phyloP scores from a whole-genome alignment of 2,329 filamentous ascomycete species.

The Phoma herbarum region DNA sequence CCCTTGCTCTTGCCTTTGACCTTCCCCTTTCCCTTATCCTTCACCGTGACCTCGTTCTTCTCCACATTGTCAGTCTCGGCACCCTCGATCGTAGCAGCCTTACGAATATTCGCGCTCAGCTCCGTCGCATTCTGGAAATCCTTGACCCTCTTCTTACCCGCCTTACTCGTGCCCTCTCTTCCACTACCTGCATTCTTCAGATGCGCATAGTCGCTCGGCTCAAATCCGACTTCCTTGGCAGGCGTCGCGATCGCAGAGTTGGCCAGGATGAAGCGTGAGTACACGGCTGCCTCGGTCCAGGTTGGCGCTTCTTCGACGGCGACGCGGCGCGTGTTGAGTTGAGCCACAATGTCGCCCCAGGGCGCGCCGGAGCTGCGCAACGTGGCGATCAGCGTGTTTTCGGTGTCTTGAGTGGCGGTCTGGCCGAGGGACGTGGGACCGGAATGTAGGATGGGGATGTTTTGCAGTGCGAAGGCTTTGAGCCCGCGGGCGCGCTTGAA shows the following conservation, averaged over 20 bases:
- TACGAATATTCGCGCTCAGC: slow-evolving; percentile 35
- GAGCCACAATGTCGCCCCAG: slow-evolving; percentile 42
- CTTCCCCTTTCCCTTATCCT: neutral
- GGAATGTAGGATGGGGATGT: slow-evolving; percentile 24
- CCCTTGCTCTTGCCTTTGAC: slow-evolving; percentile 6
- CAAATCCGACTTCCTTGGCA: slow-evolving; percentile 40
- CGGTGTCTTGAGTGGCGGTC: slow-evolving; percentile 34
- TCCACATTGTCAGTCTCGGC: neutral
- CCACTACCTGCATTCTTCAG: slow-evolving; percentile 32
- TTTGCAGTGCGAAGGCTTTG: slow-evolving; percentile 27
- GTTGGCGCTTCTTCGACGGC: slow-evolving; percentile 24
- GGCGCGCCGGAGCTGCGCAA: slow-evolving; percentile 39
- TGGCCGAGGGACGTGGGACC: neutral
- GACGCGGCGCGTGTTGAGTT: slow-evolving; percentile 38
- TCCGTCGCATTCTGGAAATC: slow-evolving; percentile 33
- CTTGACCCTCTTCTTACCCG: slow-evolving; percentile 36
- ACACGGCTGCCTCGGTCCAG: slow-evolving; percentile 46
- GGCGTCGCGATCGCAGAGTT: slow-evolving; percentile 34
- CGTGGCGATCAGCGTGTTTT: slow-evolving; percentile 45
- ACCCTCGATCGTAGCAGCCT: neutral
- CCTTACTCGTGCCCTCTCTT: slow-evolving; percentile 19
- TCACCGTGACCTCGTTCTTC: neutral
- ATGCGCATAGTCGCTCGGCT: slow-evolving; percentile 47
- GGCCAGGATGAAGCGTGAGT: slow-evolving; percentile 49
- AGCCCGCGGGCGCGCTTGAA: slow-evolving; percentile 31